These are phyloP conservation scores for Salix viminalis DNA, from an alignment of 345 rosid species.

Conservation along the genomic window DNA sequence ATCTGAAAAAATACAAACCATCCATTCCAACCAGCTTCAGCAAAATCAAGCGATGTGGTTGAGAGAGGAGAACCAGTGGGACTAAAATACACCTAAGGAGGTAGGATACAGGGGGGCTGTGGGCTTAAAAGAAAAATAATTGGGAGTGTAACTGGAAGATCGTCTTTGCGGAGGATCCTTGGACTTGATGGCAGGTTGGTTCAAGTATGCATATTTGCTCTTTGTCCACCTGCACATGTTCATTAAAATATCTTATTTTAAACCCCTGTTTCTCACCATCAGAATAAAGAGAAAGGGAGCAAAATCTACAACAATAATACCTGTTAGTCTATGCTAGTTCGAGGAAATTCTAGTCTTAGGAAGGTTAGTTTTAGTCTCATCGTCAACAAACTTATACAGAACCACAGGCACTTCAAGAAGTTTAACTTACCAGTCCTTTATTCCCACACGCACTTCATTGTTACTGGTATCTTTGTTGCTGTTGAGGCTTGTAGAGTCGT, in stretches of 20 bases:
- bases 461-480: slow-evolving; percentile 4
- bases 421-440: slow-evolving; percentile 69
- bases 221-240: slow-evolving; percentile 74
- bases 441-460: slow-evolving; percentile 52
- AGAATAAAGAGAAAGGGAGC: background rate
- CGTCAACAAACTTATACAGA: background rate
- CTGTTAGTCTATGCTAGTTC: too few species aligned
- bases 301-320: background rate
- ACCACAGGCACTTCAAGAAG: background rate
- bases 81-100: slow-evolving; percentile 54
- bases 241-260: background rate
- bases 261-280: too few species aligned
- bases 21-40: background rate
- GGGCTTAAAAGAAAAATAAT: slow-evolving; percentile 59
- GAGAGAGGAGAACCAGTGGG: background rate
- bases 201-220: slow-evolving; percentile 89
- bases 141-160: slow-evolving; percentile 50
- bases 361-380: background rate
- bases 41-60: background rate
- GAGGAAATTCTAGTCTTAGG: background rate
- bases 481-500: background rate
- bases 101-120: slow-evolving; percentile 47
- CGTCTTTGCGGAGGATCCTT: slow-evolving; percentile 42
- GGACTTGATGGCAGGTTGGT: slow-evolving; percentile 69
- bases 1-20: background rate